These are phyloP conservation scores for Hypoxylon sp. DNA, from an alignment of 2,329 filamentous ascomycete species.

Conservation along the genomic window DNA sequence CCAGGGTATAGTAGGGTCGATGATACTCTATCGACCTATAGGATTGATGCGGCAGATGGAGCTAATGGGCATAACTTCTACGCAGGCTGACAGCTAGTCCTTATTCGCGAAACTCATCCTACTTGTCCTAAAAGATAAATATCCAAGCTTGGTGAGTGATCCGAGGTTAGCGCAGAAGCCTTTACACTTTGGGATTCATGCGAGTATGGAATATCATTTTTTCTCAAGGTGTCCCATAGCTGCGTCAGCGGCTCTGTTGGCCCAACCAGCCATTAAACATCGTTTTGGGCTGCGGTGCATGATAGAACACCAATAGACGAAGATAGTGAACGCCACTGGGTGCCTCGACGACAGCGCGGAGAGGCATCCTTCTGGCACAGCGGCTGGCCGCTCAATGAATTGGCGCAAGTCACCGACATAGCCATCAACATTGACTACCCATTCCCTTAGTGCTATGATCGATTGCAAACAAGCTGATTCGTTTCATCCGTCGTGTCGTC, in stretches of 20 bases:
- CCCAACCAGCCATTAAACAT: slow-evolving; percentile 45
- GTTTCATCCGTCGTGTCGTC: slow-evolving; percentile 20
- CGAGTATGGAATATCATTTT: slow-evolving; percentile 30
- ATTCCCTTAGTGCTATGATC: slow-evolving; percentile 35
- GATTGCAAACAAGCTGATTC: slow-evolving; percentile 34
- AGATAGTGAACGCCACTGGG: slow-evolving; percentile 40
- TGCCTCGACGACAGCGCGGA: slow-evolving; percentile 33
- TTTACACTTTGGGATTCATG: slow-evolving; percentile 8
- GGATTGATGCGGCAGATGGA: slow-evolving; percentile 4
- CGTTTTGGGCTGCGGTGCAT: slow-evolving; percentile 42
- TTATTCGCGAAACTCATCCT: slow-evolving; percentile 3
- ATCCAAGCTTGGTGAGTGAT: neutral
- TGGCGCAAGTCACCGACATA: slow-evolving; percentile 40
- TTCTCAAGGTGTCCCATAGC: slow-evolving; percentile 36
- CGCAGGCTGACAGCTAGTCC: neutral
- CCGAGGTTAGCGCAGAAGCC: neutral
- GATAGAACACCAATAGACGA: slow-evolving; percentile 45
- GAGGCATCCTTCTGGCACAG: slow-evolving; percentile 39
- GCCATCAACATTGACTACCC: slow-evolving; percentile 32
- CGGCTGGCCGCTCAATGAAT: slow-evolving; percentile 43
- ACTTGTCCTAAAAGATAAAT: neutral
- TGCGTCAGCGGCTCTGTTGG: slow-evolving; percentile 32
- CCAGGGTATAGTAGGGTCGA: neutral
- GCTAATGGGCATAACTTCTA: neutral
- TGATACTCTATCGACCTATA: slow-evolving; percentile 7